Evolutionary conservation across 192 early-diverging fungal species (phyloP), one percentile per base, ranked within the genome.

Genomic region (Funneliformis mosseae): DNA sequence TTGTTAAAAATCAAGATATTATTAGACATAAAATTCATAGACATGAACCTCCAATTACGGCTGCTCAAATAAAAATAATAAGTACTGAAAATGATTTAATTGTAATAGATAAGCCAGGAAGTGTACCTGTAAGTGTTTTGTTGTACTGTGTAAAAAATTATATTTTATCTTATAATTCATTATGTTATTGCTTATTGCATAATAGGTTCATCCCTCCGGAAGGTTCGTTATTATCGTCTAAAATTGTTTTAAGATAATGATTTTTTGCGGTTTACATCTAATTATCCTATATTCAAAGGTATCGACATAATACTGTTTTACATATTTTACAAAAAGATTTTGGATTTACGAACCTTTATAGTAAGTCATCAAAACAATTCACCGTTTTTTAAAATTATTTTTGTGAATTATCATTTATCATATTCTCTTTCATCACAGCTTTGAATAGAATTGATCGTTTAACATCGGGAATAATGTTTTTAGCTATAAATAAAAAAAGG

Each of bases 11-110:
- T 82, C 88, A 88, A 43, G 97, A 99, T 76, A 74, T 95, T 8
- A 87, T 99, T 48, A 88, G 87, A 8, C 96, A 97, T 81, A 84
- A 88, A 21, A 93, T 95, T 39, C 98, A 99, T 86, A 92, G 98
- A 0, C 98, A 99, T 83, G 98, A 99, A 84, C 98, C 98, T 7
- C 96, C 97, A 11, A 92, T 97, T 0, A 90, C 92, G 3, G 88
- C 87, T 18, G 62, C 86, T 28, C 72, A 87, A 4, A 86, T 97
- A 43, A 83, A 86, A 9, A 89, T 99, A 14, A 90, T 98, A 0
- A 63, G 85, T 39, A 68, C 86, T 18, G 81, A 89, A 38, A 89
- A 91, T 12, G 87, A 92, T 5, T 76, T 93, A n/a, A 86, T 97
- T 74, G 90, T 97, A 23, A 88, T 99, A 10, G 90, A 95, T 83